Conservation (phyloP, 2,329 filamentous ascomycete species). For the Trichoderma breve region DNA sequence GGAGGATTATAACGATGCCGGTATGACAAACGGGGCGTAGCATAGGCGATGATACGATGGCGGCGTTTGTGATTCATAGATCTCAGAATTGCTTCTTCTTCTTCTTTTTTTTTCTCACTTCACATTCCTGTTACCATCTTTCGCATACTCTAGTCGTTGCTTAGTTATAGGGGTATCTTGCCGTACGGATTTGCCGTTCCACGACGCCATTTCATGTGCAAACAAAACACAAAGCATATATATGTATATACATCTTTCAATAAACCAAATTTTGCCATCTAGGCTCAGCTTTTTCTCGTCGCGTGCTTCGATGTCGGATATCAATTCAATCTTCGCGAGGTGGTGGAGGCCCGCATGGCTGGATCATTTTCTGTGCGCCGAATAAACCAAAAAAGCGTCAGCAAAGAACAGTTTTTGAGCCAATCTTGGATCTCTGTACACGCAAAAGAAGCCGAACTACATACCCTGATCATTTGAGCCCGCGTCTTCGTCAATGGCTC, state of each 20-base stretch:
- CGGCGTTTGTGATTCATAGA: not conserved
- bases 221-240: not conserved
- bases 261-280: not conserved
- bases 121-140: not conserved
- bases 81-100: not conserved
- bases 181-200: not conserved
- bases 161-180: constrained; percentile 10
- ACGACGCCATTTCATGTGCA: not conserved
- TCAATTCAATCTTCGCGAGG: constrained; percentile 52
- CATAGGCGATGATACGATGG: not conserved
- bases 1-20: constrained; percentile 24
- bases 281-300: not conserved
- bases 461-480: constrained; percentile 72
- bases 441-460: constrained; percentile 23
- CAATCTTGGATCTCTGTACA: not conserved
- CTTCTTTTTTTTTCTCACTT: not conserved
- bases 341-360: constrained; percentile 59
- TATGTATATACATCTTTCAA: not conserved
- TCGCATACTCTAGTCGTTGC: not conserved
- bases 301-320: not conserved
- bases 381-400: constrained; percentile 7
- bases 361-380: constrained; percentile 62
- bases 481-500: constrained; percentile 79
- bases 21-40: constrained; percentile 19
- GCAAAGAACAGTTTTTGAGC: not conserved